Percentiles rank a stretch among this genome's conserved stretches.
Evolutionary conservation across 2,329 filamentous ascomycete species (phyloP).

Genomic region (Fusarium continuum): DNA sequence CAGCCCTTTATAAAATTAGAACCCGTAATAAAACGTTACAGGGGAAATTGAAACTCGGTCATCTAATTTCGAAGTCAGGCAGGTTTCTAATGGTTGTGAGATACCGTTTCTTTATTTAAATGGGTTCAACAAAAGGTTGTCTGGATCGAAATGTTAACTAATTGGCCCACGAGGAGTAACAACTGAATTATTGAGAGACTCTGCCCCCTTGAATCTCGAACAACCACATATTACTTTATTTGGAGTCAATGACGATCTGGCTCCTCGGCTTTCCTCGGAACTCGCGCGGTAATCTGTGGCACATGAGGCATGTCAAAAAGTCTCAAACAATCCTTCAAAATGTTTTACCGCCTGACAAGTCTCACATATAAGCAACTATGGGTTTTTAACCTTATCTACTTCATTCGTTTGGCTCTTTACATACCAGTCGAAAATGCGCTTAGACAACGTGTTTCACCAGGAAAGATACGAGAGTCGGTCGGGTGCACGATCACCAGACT

Average conservation of each 20-base stretch:
- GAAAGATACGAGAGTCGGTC: not conserved
- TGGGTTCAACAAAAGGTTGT: not conserved
- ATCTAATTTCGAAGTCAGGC: not conserved
- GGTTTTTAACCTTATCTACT: slow-evolving; percentile 28
- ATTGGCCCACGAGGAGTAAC: accelerated
- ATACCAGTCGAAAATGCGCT: not conserved
- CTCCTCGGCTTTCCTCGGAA: not conserved
- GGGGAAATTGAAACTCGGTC: not conserved
- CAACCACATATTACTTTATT: too few species aligned
- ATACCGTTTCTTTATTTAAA: not conserved
- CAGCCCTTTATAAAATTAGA: not conserved
- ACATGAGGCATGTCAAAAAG: not conserved
- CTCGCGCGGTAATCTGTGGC: not conserved
- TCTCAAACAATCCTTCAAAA: not conserved
- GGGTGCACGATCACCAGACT: not conserved
- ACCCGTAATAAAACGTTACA: not conserved
- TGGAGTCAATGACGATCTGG: too few species aligned
- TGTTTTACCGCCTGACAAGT: slow-evolving; percentile 5
- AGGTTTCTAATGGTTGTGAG: not conserved
- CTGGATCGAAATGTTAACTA: not conserved
- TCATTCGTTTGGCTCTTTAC: not conserved
- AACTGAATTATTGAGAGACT: not conserved
- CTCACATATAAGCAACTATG: slow-evolving; percentile 15
- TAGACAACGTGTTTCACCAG: not conserved
- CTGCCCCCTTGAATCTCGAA: not conserved